Conservation (phyloP, 768 basidiomycete species). For the Tephrocybe sp. region DNA sequence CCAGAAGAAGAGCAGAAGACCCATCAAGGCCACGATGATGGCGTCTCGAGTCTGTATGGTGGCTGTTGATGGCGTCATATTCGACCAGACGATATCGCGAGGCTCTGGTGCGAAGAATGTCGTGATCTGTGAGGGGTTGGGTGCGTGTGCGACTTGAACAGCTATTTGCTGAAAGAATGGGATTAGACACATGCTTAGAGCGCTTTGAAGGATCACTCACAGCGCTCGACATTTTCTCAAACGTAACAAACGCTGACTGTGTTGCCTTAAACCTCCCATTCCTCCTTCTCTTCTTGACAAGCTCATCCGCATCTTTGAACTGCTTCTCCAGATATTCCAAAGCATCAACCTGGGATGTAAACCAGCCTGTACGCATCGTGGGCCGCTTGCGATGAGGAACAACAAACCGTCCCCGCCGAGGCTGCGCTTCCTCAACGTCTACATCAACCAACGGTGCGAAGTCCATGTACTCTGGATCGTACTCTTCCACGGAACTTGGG, state of each 20-base stretch:
- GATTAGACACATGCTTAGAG: background rate
- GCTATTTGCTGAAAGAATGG: constrained; percentile 68
- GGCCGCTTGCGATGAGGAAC: constrained; percentile 77
- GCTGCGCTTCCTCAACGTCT: constrained; percentile 50
- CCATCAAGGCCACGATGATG: constrained; percentile 68
- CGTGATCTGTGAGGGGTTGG: constrained; percentile 59
- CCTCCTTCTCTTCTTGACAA: constrained; percentile 70
- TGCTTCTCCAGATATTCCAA: constrained; percentile 81
- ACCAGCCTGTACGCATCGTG: constrained; percentile 72
- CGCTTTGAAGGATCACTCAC: constrained; percentile 41
- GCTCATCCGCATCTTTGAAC: constrained; percentile 81
- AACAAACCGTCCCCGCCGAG: constrained; percentile 50
- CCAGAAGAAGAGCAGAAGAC: constrained; percentile 86
- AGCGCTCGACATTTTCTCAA: constrained; percentile 92
- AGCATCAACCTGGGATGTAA: constrained; percentile 78
- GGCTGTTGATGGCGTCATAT: constrained; percentile 66
- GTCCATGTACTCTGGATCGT: constrained; percentile 67
- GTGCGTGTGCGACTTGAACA: constrained; percentile 76
- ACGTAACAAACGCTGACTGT: constrained; percentile 90
- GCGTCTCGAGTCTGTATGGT: constrained; percentile 64
- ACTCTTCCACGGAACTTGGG: constrained; percentile 80
- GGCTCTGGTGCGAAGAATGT: constrained; percentile 89
- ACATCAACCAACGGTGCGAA: constrained; percentile 47
- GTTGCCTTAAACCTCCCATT: constrained; percentile 78
- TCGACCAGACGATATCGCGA: constrained; percentile 93